Evolutionary conservation across 768 basidiomycete species (phyloP).

Genomic region (Amanita polypyramis): DNA sequence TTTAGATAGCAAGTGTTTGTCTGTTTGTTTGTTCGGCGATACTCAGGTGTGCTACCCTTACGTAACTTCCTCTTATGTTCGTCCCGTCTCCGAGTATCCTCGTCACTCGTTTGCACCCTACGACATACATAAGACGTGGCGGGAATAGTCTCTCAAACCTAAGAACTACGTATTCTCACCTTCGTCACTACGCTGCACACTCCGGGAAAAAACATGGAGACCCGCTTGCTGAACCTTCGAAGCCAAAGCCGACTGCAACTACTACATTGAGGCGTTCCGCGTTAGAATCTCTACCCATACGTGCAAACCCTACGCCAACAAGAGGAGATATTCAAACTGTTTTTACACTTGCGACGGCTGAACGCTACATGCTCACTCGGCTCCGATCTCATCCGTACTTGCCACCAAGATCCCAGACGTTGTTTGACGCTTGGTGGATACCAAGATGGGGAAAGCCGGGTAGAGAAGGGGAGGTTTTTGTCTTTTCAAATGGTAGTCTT

Average conservation of each 20-base stretch:
- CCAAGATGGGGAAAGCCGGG: constrained; percentile 53
- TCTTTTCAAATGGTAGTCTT: constrained; percentile 81
- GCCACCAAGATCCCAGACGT: constrained; percentile 41
- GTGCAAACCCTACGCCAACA: constrained; percentile 79
- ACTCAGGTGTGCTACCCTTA: no score
- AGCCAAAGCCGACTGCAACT: constrained; percentile 71
- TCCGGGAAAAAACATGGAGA: not conserved
- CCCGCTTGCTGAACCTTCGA: constrained; percentile 20
- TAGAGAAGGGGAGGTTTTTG: constrained; percentile 72
- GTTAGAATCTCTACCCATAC: constrained; percentile 76
- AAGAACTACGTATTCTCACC: not conserved
- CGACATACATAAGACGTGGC: no score
- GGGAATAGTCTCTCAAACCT: no score
- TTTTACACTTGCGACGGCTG: constrained; percentile 79
- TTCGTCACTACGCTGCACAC: not conserved
- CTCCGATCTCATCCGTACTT: constrained; percentile 42
- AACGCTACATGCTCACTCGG: constrained; percentile 63
- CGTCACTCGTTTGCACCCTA: no score
- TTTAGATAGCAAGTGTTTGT: no score
- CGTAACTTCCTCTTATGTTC: no score
- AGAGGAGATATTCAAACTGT: constrained; percentile 70
- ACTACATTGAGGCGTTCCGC: constrained; percentile 78
- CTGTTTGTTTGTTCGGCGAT: no score
- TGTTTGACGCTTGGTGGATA: constrained; percentile 77
- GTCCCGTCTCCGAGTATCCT: no score